Conservation (phyloP, 257 asterid species). For the Gynochthodes officinalis region DNA sequence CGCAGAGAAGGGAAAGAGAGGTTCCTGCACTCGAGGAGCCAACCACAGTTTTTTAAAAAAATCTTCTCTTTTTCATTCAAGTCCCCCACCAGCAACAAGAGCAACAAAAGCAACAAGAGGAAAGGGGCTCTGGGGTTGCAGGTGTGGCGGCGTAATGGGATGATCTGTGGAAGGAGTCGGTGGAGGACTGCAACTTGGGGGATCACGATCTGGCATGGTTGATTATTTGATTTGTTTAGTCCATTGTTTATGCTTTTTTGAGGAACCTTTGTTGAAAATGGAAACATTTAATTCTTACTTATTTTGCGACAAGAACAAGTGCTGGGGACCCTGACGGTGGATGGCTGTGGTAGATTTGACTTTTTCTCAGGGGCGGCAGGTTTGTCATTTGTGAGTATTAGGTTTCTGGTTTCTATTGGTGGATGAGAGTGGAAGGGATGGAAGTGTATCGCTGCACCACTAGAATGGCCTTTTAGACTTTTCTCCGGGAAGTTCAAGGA, state of each 20-base stretch:
- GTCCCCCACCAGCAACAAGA: conserved; percentile 24
- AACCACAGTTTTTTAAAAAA: conserved; percentile 30
- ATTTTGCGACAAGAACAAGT: conserved; percentile 25
- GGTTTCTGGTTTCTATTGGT: neutral
- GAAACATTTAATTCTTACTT: neutral
- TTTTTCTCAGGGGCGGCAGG: neutral
- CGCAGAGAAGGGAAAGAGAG: conserved; percentile 7
- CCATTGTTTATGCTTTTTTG: neutral
- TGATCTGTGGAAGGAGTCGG: conserved; percentile 26
- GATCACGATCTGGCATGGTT: conserved; percentile 18
- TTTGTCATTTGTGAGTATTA: neutral
- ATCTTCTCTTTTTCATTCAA: conserved; percentile 20
- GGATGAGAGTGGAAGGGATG: neutral
- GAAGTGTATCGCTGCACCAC: no score
- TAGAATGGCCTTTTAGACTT: neutral
- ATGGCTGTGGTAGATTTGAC: conserved; percentile 24
- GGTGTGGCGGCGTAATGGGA: neutral
- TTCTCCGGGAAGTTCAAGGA: neutral
- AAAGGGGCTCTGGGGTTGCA: neutral
- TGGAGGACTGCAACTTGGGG: neutral
- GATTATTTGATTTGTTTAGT: conserved; percentile 24
- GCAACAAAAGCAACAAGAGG: no score
- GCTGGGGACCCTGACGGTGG: conserved; percentile 22
- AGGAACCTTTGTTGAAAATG: neutral
- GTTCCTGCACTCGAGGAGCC: conserved; percentile 56